Evolutionary conservation across 2,329 filamentous ascomycete species (phyloP).

Genomic region (Thermoascus crustaceus): DNA sequence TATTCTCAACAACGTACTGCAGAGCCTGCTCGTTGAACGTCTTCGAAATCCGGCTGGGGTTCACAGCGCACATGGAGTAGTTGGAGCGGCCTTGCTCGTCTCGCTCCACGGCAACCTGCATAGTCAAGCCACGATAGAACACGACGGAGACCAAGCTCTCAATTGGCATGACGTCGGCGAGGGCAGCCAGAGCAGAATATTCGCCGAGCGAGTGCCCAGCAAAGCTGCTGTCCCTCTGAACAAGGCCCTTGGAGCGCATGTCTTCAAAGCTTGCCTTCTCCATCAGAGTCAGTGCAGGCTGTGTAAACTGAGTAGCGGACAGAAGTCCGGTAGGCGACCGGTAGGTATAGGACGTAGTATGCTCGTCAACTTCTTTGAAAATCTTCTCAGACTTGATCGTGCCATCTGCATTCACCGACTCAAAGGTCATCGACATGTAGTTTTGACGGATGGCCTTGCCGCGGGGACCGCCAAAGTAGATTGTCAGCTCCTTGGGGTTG

Average conservation of each 20-base stretch:
- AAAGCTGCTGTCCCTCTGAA: slow-evolving; percentile 93
- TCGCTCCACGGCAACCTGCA: slow-evolving; percentile 98
- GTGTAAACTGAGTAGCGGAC: slow-evolving; percentile 96
- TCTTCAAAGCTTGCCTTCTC: slow-evolving; percentile 99
- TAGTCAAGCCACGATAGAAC: slow-evolving; percentile 97
- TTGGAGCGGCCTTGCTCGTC: slow-evolving; percentile 89
- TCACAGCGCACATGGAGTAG: slow-evolving; percentile 99
- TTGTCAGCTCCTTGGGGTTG: slow-evolving; percentile 97
- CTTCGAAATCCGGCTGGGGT: slow-evolving; percentile 95
- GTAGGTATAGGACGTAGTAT: slow-evolving; percentile 93
- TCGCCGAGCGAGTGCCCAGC: slow-evolving; percentile 96
- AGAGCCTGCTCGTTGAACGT: slow-evolving; percentile 97
- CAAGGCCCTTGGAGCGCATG: slow-evolving; percentile 94
- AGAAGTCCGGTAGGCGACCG: slow-evolving; percentile 87
- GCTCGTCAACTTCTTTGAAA: slow-evolving; percentile 95
- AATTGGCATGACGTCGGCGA: slow-evolving; percentile 99
- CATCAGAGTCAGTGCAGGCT: slow-evolving; percentile 95
- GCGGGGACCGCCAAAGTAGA: slow-evolving; percentile 93
- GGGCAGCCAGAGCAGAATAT: slow-evolving; percentile 90
- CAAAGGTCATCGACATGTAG: slow-evolving; percentile 99
- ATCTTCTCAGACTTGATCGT: slow-evolving; percentile 97
- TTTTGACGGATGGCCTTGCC: slow-evolving; percentile 97
- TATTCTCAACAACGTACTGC: slow-evolving; percentile 93
- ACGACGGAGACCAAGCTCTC: slow-evolving; percentile 96
- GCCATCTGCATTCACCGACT: slow-evolving; percentile 89